Base-by-base conservation (phyloP, 2,329 filamentous ascomycete species). In the Grosmannia clavigera region DNA sequence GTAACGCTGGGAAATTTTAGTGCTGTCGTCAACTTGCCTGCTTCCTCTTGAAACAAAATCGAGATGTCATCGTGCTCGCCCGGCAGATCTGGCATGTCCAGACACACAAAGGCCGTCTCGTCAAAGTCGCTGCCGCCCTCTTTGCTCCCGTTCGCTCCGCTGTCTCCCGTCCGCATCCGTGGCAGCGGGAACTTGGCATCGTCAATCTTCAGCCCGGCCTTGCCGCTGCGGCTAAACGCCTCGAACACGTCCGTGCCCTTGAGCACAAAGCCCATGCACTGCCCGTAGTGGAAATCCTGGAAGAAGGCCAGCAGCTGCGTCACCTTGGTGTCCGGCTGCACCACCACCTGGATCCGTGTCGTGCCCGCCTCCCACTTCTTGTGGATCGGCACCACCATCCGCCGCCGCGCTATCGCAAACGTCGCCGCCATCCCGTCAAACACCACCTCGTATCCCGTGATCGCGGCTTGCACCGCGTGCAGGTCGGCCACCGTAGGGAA, bases 51-150 rank as follows among this genome's bases (percentile, higher is more conserved):
- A 76, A 96, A 96, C 62, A 86, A 73, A 67, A 96, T 85, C 12
- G 86, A 82, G 65, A 96, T 90, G 74, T 96, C 92, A 71, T 96
- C 92, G 72, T 96, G 90, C 74, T 96, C 92, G 57, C 89, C 89
- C 1, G 91, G 89, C 71, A 95, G 88, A 67, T 96, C 91, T 22
- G 91, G 86, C 71, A 91, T 82, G 71, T 96, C 92, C 61, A 96
- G 74, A 70, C 89, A 94, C 48, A 95, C 80, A 74, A 92, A 96
- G 31, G 84, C 81, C 55, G 82, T 77, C 61, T 76, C 76, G 62
- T 78, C 77, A 33, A 22, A 58, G n/a, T 54, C 56, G 22, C 46
- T 25, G 54, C 73, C 71, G 53, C 78, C 72, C 62, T 63, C n/a
- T 22, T 52, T 48, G n/a, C 65, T 3, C 58, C 31, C 78, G 61